These are phyloP conservation scores for Samsoniella hepiali DNA, from an alignment of 2,329 filamentous ascomycete genomes.

Conservation along the genomic window DNA sequence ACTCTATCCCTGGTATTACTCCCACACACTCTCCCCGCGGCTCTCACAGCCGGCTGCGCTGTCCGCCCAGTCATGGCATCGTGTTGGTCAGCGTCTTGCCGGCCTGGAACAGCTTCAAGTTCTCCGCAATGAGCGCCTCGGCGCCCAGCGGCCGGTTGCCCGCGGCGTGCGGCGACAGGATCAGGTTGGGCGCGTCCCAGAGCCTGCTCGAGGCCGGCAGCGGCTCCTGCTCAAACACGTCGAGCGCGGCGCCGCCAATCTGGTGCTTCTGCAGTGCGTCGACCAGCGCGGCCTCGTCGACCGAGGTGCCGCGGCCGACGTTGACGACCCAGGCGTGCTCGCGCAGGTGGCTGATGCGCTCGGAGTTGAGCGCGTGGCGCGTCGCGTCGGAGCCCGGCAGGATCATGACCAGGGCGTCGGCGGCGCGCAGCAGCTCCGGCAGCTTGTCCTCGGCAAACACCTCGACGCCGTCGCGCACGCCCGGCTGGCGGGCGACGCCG, in stretches of 20 bases:
- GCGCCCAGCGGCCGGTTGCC: slow-evolving; percentile 59
- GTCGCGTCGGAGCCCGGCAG: slow-evolving; percentile 58
- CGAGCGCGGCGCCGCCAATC: slow-evolving; percentile 48
- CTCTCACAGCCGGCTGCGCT: background rate
- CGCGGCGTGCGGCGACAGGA: slow-evolving; percentile 57
- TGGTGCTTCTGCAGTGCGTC: slow-evolving; percentile 41
- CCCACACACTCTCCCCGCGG: background rate
- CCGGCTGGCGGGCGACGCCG: slow-evolving; percentile 54
- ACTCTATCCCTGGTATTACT: background rate
- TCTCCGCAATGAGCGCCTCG: slow-evolving; percentile 58
- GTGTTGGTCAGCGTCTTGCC: slow-evolving; percentile 58
- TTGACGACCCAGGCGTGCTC: slow-evolving; percentile 56
- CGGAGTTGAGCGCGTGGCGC: slow-evolving; percentile 51
- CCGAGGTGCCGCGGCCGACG: slow-evolving; percentile 47
- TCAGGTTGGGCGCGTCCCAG: slow-evolving; percentile 50
- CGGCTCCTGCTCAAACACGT: slow-evolving; percentile 48
- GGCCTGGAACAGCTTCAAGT: slow-evolving; percentile 57
- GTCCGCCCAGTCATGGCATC: slow-evolving; percentile 27
- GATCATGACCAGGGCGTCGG: slow-evolving; percentile 67
- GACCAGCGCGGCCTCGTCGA: slow-evolving; percentile 49
- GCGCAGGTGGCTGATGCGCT: slow-evolving; percentile 51
- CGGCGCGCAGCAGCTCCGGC: slow-evolving; percentile 49
- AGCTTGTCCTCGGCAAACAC: slow-evolving; percentile 55
- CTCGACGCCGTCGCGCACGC: slow-evolving; percentile 57
- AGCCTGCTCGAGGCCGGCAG: slow-evolving; percentile 42